Percentiles rank a stretch among this genome's conserved stretches.
These are phyloP conservation scores for Salicornia ramosissima DNA, from an alignment of 148 eudicot species.

Conservation along the genomic window DNA sequence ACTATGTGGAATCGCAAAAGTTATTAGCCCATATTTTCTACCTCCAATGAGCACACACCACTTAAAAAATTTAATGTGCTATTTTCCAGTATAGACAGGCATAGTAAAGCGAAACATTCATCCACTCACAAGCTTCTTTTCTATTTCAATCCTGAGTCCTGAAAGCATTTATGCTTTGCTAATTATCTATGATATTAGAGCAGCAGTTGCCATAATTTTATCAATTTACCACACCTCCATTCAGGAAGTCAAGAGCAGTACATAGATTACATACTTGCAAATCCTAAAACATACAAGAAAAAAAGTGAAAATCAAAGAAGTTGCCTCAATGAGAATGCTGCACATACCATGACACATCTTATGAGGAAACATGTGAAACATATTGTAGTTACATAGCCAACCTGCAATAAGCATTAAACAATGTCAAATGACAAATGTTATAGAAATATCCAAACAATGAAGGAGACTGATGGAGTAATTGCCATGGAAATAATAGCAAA, in stretches of 20 bases:
- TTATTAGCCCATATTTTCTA: too few relatives aligned
- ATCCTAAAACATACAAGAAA: background rate
- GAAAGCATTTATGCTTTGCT: slow-evolving; percentile 2
- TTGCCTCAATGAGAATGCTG: background rate
- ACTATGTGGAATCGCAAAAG: too few relatives aligned
- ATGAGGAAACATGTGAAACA: slow-evolving; percentile 86
- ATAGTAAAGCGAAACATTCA: background rate
- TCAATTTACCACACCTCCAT: background rate
- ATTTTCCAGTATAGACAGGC: background rate
- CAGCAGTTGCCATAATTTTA: background rate
- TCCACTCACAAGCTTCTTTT: background rate
- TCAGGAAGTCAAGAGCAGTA: background rate
- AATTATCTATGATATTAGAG: background rate
- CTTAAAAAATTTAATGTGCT: background rate
- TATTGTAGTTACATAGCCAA: slow-evolving; percentile 86
- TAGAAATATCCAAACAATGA: background rate
- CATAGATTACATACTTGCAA: background rate
- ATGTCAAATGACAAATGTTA: background rate
- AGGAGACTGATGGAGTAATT: too few relatives aligned
- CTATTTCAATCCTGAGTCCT: background rate
- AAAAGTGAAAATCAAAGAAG: slow-evolving; percentile 6
- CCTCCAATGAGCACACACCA: too few relatives aligned
- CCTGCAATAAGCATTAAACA: slow-evolving; percentile 17
- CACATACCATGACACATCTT: slow-evolving; percentile 88
- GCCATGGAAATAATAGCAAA: too few relatives aligned